Evolutionary conservation across 2,329 filamentous ascomycete genomes (phyloP), one percentile per base, ranked within the genome.

Genomic region (Trichoderma atroviride): DNA sequence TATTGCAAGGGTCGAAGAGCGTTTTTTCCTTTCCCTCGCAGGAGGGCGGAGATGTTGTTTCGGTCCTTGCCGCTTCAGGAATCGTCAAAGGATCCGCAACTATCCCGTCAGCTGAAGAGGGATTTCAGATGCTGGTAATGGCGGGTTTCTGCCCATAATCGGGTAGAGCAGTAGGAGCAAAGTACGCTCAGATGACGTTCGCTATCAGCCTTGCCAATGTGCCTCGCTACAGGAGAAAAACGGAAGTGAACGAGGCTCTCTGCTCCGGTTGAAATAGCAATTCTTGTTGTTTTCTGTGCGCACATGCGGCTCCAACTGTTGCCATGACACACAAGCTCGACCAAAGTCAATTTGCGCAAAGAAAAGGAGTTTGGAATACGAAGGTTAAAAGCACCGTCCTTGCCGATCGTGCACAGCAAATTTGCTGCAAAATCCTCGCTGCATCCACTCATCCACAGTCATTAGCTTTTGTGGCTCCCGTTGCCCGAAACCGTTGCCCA

Each of bases 61-160:
- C 60, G 59, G 69, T 19, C 60, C 35, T 57, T 29, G 13, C 69
- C 69, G 31, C 60, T 57, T 69, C 53, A 24, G 69, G 60, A 61
- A 69, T 24, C 65, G 59, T 59, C 27, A 35, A 56, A 56, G 65
- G 65, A 69, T 64, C 40, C 29, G 60, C 31, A 14, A 62, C 19
- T 43, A 56, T 56, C 13, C n/a, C 29, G 40, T 59, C 35, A 70
- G 67, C 67, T 71, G 67, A 69, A 58, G 52, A 35, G 50, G 56
- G 56, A 65, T 58, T 58, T 35, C 56, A 22, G 55, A 33, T 29
- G 47, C 37, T 56, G 47, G 53, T 55, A 56, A 59, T 59, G 52
- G 22, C n/a, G 5, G 16, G n/a, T 56, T 56, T 62, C 27, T 14
- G 16, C 10, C 33, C 35, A 13, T 68, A 19, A 55, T 60, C 65